Conservation (phyloP, 2,329 filamentous ascomycete species). For the Clonostachys byssicola region DNA sequence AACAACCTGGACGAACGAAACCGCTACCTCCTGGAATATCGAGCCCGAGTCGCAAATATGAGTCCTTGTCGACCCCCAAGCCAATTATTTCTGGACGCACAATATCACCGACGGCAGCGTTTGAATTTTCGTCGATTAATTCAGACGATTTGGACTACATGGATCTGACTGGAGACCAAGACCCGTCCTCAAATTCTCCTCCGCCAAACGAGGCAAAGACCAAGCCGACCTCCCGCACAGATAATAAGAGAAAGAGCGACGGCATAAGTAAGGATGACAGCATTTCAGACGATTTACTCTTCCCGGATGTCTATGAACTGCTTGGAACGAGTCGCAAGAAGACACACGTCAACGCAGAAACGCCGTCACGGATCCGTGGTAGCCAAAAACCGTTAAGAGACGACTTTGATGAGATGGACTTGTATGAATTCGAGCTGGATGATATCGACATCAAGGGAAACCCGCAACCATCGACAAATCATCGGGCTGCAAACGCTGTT, state of each 20-base stretch:
- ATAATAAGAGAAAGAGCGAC: slow-evolving; percentile 48
- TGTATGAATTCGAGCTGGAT: too few species aligned
- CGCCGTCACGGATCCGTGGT: neutral
- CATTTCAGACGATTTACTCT: slow-evolving; percentile 34
- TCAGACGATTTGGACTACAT: slow-evolving; percentile 27
- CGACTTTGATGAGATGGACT: too few species aligned
- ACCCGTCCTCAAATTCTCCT: slow-evolving; percentile 24
- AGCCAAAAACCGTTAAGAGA: too few species aligned
- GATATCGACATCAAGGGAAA: too few species aligned
- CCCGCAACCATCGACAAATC: too few species aligned
- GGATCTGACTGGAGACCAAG: slow-evolving; percentile 31
- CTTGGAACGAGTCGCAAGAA: slow-evolving; percentile 25
- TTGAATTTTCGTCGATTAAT: slow-evolving; percentile 15
- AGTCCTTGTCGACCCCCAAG: neutral
- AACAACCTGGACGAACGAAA: too few species aligned
- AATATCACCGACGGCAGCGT: slow-evolving; percentile 1
- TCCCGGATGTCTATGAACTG: slow-evolving; percentile 49
- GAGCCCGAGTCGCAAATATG: neutral
- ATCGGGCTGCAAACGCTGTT: neutral
- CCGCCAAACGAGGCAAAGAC: slow-evolving; percentile 26
- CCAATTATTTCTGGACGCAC: neutral
- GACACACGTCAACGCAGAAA: neutral
- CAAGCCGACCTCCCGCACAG: too few species aligned
- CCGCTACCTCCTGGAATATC: neutral
- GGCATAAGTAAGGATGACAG: slow-evolving; percentile 33